Base-by-base conservation (phyloP, 441 rosid genomes). In the Erysimum cheiri region DNA sequence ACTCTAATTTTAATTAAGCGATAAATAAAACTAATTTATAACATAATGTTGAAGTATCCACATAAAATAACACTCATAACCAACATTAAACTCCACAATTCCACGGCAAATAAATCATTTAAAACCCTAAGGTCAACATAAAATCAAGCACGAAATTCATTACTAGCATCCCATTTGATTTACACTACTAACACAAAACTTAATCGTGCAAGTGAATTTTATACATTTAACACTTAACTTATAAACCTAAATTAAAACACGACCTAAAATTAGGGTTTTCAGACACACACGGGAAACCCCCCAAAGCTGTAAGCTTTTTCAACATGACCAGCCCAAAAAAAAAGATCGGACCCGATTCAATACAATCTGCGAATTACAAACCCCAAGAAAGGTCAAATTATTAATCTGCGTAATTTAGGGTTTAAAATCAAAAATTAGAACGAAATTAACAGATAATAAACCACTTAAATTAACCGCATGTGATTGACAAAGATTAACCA, bases 1-100 rank as follows among this genome's bases (percentile, higher is more conserved):
- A 60, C 40, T 33, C 35, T 60, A 60, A 41, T 7, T 17, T 8
- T 46, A 17, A 0, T 1, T 8, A 46, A 50, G n/a, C 31, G 33
- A 35, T 24, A 36, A 13, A 53, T 28, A 22, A 7, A 33, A 47
- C 73, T 60, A 31, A 72, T 64, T 19, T 7, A 57, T 33, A 50
- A 32, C 31, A 49, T 58, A 66, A 36, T 43, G 46, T 14, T 58
- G 48, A 71, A 80, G 69, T 72, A 61, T n/a, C 40, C 75, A 81
- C 97, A 89, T 91, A 78, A 89, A 88, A 86, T 86, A 78, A 85
- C 81, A 79, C 49, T 72, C 28, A 57, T 57, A 49, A 33, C 15
- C 26, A 59, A 62, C 62, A 70, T 32, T 31, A 28, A 72, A 71
- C 58, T 31, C 12, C 60, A 78, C 48, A 71, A 35, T n/a, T 17